Percentiles rank a stretch among this genome's conserved stretches.
Evolutionary conservation across 805 yeast genomes (phyloP).

Genomic region (Metschnikowia koreensis): DNA sequence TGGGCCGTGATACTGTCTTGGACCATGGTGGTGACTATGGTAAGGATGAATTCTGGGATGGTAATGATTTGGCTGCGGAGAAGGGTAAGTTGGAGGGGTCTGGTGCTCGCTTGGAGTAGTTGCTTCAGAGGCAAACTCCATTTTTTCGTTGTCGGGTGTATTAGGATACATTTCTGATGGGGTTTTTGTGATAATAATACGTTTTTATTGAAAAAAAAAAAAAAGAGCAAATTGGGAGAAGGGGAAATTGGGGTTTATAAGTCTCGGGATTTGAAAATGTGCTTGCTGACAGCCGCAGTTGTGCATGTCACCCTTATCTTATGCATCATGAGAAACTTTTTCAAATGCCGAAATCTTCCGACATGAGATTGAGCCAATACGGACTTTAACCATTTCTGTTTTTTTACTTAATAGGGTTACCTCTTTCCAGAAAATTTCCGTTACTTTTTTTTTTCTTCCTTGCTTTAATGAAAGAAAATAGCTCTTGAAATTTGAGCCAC

Average conservation of each 20-base stretch:
- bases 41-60: not conserved
- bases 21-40: not conserved
- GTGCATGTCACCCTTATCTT: not conserved
- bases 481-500: too few relatives aligned
- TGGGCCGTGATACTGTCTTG: not conserved
- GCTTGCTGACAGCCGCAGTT: not conserved
- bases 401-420: too few relatives aligned
- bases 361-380: not conserved
- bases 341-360: conserved; percentile 1
- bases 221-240: not conserved
- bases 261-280: conserved; percentile 9
- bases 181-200: not conserved
- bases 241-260: conserved; percentile 4
- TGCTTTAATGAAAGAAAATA: too few relatives aligned
- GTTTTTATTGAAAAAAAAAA: not conserved
- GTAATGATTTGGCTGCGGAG: conserved; percentile 1
- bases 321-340: not conserved
- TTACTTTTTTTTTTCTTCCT: too few relatives aligned
- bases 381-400: too few relatives aligned
- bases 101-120: conserved; percentile 3
- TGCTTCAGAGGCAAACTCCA: not conserved
- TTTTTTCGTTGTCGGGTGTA: conserved; percentile 5
- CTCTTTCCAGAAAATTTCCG: too few relatives aligned
- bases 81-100: conserved; percentile 4
- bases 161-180: conserved; percentile 4